Conservation (phyloP, 2,329 filamentous ascomycete genomes). For the Paraconiothyrium brasiliense region DNA sequence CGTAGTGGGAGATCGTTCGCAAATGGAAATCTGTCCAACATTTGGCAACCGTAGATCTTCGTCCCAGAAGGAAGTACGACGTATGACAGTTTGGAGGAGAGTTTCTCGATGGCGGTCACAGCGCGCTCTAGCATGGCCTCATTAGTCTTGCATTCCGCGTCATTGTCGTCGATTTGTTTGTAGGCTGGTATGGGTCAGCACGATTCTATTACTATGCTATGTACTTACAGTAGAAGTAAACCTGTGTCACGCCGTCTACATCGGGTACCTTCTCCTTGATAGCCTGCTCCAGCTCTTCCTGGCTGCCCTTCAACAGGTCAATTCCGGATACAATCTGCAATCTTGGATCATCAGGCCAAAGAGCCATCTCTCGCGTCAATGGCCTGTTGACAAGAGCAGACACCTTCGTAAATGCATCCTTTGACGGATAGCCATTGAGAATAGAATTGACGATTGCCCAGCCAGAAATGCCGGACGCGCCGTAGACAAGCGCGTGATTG, state of each 20-base stretch:
- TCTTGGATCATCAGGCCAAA: conserved; percentile 49
- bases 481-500: conserved; percentile 50
- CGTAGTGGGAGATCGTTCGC: conserved; percentile 39
- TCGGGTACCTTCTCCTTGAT: conserved; percentile 48
- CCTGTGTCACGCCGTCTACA: conserved; percentile 51
- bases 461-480: conserved; percentile 60
- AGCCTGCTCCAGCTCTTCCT: conserved; percentile 43
- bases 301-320: conserved; percentile 50
- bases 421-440: conserved; percentile 56
- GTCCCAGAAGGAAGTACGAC: conserved; percentile 49
- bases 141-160: conserved; percentile 45
- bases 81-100: conserved; percentile 39
- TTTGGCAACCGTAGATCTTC: conserved; percentile 52
- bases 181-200: conserved; percentile 32
- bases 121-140: conserved; percentile 51
- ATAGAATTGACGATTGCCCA: conserved; percentile 62
- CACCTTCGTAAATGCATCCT: conserved; percentile 56
- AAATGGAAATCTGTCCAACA: conserved; percentile 49
- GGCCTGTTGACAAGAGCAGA: conserved; percentile 61
- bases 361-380: conserved; percentile 40
- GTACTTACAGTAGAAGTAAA: conserved; percentile 51
- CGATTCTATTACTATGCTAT: neutral
- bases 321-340: conserved; percentile 53
- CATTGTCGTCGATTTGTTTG: conserved; percentile 41
- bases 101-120: conserved; percentile 43